Conservation (phyloP, 2,329 filamentous ascomycete genomes). For the Clonostachys solani region DNA sequence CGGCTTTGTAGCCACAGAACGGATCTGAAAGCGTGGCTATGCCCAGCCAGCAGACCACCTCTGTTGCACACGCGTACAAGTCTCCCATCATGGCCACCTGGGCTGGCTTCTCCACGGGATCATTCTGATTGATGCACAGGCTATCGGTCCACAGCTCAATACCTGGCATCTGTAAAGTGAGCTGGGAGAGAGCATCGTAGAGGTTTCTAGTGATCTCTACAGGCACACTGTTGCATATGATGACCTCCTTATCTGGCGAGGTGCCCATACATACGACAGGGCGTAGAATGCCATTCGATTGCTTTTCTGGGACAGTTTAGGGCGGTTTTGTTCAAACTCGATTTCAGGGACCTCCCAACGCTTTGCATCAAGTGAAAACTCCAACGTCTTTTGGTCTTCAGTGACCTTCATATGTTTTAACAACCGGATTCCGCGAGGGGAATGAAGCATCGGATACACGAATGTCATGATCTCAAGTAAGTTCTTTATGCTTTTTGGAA, state of each 20-base stretch:
- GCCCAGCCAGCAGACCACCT: neutral
- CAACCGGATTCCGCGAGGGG: neutral
- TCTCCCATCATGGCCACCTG: constrained; percentile 3
- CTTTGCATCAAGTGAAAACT: neutral
- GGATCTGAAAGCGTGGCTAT: too few species aligned
- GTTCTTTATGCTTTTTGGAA: too few species aligned
- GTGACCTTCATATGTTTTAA: neutral
- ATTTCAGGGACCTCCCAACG: neutral
- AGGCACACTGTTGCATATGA: neutral
- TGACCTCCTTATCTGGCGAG: neutral
- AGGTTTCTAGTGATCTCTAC: neutral
- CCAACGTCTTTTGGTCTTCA: neutral
- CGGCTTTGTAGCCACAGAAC: too few species aligned
- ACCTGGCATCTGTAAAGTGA: neutral
- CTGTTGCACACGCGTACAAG: neutral
- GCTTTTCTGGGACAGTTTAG: neutral
- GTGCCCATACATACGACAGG: constrained; percentile 1
- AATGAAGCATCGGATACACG: neutral
- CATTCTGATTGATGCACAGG: constrained; percentile 5
- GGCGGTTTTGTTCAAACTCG: neutral
- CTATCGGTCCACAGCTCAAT: constrained; percentile 2
- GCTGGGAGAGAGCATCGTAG: neutral
- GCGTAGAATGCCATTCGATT: neutral
- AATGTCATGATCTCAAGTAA: neutral
- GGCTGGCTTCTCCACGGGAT: constrained; percentile 1